Percentiles rank a stretch among this genome's conserved stretches.
phyloP scores from a whole-genome alignment of 352 stramenopile species.

The Phytophthora sansomeana region DNA sequence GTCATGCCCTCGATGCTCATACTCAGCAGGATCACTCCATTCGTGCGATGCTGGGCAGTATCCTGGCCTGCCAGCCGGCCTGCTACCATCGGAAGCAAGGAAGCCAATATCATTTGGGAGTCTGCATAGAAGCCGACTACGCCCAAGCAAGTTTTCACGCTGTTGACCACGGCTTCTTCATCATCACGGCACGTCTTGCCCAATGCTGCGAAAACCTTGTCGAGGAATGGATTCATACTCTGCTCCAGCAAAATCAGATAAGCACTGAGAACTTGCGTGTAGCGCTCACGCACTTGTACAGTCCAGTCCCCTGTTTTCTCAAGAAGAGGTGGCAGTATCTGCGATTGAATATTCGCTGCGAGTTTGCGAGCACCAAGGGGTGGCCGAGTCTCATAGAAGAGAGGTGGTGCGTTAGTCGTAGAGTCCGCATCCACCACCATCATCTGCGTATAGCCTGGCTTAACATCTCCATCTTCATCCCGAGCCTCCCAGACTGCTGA shows the following conservation, averaged over 20 bases:
- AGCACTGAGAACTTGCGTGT: constrained; percentile 72
- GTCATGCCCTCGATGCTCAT: constrained; percentile 89
- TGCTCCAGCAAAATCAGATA: constrained; percentile 76
- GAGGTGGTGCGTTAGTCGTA: constrained; percentile 32
- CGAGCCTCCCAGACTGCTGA: constrained; percentile 53
- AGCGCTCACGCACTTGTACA: constrained; percentile 76
- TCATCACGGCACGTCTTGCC: constrained; percentile 82
- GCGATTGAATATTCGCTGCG: constrained; percentile 49
- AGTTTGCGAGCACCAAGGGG: constrained; percentile 57
- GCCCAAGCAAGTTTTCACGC: constrained; percentile 66
- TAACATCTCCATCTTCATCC: constrained; percentile 28
- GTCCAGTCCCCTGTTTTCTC: constrained; percentile 86
- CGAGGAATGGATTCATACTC: constrained; percentile 73
- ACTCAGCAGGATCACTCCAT: constrained; percentile 75
- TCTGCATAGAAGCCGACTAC: constrained; percentile 80
- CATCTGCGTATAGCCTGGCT: constrained; percentile 31
- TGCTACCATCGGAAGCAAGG: constrained; percentile 75
- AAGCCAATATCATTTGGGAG: constrained; percentile 76
- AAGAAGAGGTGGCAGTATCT: constrained; percentile 65
- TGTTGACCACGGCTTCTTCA: constrained; percentile 65
- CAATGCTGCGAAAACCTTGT: constrained; percentile 77
- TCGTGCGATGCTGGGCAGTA: constrained; percentile 80
- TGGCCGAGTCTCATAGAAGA: constrained; percentile 62
- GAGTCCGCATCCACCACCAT: constrained; percentile 50
- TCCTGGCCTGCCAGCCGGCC: constrained; percentile 76